phyloP scores from a whole-genome alignment of 2,329 filamentous ascomycete genomes.

The Annulohypoxylon truncatum region DNA sequence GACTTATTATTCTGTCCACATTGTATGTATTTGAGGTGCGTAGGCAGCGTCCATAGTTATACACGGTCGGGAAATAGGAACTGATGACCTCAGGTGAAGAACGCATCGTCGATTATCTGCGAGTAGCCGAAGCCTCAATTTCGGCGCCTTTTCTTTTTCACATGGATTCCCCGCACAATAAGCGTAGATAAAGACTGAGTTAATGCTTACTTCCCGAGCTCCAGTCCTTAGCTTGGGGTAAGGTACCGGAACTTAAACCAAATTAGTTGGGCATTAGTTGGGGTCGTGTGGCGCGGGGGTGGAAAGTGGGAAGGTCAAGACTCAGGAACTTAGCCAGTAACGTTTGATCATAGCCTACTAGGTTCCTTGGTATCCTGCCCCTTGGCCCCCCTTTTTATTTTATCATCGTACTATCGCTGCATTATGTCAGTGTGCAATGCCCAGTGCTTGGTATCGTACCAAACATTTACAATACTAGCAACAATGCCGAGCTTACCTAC shows the following conservation, averaged over 20 bases:
- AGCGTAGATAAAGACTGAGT: conserved; percentile 27
- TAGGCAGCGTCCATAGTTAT: not conserved
- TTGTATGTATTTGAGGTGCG: not conserved
- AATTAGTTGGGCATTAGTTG: conserved; percentile 34
- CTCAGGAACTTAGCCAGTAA: conserved; percentile 34
- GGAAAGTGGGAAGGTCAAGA: not conserved
- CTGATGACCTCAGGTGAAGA: not conserved
- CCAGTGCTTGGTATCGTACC: not conserved
- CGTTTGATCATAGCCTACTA: conserved; percentile 19
- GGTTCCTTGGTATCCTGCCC: conserved; percentile 1
- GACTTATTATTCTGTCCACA: not conserved
- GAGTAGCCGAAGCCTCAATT: conserved; percentile 25
- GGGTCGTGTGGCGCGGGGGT: conserved; percentile 13
- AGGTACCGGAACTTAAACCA: conserved; percentile 35
- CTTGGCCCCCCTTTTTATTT: not conserved
- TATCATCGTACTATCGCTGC: not conserved
- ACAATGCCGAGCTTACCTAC: not conserved
- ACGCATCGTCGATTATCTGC: conserved; percentile 13
- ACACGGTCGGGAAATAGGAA: not conserved
- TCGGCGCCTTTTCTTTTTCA: conserved; percentile 34
- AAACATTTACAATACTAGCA: not conserved
- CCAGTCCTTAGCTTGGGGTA: conserved; percentile 27
- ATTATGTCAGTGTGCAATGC: not conserved
- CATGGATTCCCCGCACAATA: conserved; percentile 37
- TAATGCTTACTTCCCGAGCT: conserved; percentile 8